A percentile compares a stretch with the other conserved stretches of the same genome.
phyloP scores from a whole-genome alignment of 2,329 filamentous ascomycete genomes.

The Simplicillium sp. region DNA sequence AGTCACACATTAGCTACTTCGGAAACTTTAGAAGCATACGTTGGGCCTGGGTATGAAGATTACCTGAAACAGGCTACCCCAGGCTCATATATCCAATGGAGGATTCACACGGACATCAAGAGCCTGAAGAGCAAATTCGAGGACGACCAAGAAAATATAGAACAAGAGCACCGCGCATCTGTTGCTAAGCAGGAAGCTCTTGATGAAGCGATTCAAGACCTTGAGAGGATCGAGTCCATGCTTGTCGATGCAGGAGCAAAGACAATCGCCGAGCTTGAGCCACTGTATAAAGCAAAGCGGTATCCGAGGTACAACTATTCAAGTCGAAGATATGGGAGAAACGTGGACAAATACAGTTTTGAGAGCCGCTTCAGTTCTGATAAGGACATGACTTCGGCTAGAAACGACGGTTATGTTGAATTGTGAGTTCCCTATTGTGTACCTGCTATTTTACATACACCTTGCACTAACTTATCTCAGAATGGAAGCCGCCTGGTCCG shows the following conservation, averaged over 20 bases:
- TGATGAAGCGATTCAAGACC: slow-evolving; percentile 35
- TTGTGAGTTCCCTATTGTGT: slow-evolving; percentile 35
- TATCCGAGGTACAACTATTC: slow-evolving; percentile 34
- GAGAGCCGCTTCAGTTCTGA: slow-evolving; percentile 41
- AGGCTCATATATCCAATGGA: slow-evolving; percentile 50
- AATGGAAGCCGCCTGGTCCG: slow-evolving; percentile 65
- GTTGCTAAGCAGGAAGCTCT: slow-evolving; percentile 49
- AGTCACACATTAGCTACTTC: too few relatives aligned
- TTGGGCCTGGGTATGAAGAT: too few relatives aligned
- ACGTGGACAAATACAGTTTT: slow-evolving; percentile 31
- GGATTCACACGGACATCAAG: slow-evolving; percentile 29
- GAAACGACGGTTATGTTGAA: slow-evolving; percentile 49
- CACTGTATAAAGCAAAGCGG: too few relatives aligned
- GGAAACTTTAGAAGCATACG: too few relatives aligned
- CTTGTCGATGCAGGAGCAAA: slow-evolving; percentile 55
- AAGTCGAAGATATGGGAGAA: neutral
- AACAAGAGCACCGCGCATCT: slow-evolving; percentile 14
- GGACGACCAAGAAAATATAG: neutral
- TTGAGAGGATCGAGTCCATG: slow-evolving; percentile 43
- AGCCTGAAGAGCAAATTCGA: slow-evolving; percentile 13
- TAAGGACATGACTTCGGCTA: slow-evolving; percentile 45
- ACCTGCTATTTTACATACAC: neutral
- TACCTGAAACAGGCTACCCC: too few relatives aligned
- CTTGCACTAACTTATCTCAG: slow-evolving; percentile 12
- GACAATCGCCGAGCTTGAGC: slow-evolving; percentile 48